Percentiles rank a stretch among this genome's conserved stretches.
phyloP scores from a whole-genome alignment of 2,329 filamentous ascomycete species.

The Pseudocercospora ulei region DNA sequence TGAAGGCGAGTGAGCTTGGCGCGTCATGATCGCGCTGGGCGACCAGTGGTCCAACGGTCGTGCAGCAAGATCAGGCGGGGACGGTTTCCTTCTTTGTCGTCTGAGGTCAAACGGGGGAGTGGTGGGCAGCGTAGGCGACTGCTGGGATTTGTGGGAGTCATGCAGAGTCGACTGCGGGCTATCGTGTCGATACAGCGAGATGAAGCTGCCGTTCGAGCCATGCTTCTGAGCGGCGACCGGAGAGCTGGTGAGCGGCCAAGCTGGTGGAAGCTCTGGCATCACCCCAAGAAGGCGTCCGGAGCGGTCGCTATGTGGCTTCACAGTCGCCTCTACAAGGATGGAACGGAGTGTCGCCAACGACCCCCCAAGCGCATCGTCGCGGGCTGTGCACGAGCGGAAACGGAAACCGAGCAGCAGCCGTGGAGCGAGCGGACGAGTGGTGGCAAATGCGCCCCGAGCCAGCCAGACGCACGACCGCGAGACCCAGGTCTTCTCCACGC shows the following conservation, averaged over 20 bases:
- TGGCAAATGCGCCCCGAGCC: too few species aligned
- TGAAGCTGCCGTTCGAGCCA: slow-evolving; percentile 8
- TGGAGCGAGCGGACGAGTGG: too few species aligned
- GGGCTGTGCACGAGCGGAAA: slow-evolving; percentile 3
- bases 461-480: too few species aligned
- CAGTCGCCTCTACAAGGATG: too few species aligned
- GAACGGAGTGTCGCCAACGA: not conserved
- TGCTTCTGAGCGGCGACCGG: slow-evolving; percentile 7
- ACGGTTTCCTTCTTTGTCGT: slow-evolving; percentile 19
- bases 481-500: too few species aligned
- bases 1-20: slow-evolving; percentile 13
- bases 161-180: slow-evolving; percentile 20
- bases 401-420: slow-evolving; percentile 2
- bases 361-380: slow-evolving; percentile 2
- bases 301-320: too few species aligned
- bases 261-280: slow-evolving; percentile 2
- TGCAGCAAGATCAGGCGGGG: slow-evolving; percentile 16
- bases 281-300: too few species aligned
- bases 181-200: slow-evolving; percentile 13
- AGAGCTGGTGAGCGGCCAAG: slow-evolving; percentile 11
- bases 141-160: slow-evolving; percentile 20
- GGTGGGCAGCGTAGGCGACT: slow-evolving; percentile 15
- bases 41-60: slow-evolving; percentile 8
- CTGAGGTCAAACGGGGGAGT: slow-evolving; percentile 17
- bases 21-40: slow-evolving; percentile 15